A percentile compares a stretch with the other conserved stretches of the same genome.
These are phyloP conservation scores for Abrus pulchellus DNA, from an alignment of 306 rosid species.

Conservation along the genomic window DNA sequence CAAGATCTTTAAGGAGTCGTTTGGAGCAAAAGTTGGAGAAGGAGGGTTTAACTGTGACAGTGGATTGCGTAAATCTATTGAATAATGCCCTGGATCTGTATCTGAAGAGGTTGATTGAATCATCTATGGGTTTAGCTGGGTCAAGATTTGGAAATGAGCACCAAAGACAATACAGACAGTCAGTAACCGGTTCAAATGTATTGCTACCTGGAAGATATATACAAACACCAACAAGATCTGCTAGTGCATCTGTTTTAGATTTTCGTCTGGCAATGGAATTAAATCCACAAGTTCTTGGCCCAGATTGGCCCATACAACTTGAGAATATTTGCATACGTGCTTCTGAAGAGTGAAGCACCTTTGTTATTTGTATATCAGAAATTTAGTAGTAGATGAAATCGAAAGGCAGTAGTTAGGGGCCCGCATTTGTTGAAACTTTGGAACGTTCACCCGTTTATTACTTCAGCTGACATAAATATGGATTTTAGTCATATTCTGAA, in stretches of 20 bases:
- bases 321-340: slow-evolving; percentile 78
- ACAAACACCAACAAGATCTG: slow-evolving; percentile 54
- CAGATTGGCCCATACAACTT: slow-evolving; percentile 82
- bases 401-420: slow-evolving; percentile 47
- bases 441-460: slow-evolving; percentile 48
- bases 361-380: slow-evolving; percentile 39
- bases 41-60: slow-evolving; percentile 68
- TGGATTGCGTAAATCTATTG: slow-evolving; percentile 79
- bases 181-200: slow-evolving; percentile 50
- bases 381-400: slow-evolving; percentile 39
- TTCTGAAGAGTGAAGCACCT: slow-evolving; percentile 70
- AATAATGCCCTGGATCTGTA: slow-evolving; percentile 87
- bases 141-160: slow-evolving; percentile 58
- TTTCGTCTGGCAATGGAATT: slow-evolving; percentile 80
- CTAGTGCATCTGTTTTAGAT: slow-evolving; percentile 64
- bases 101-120: slow-evolving; percentile 86
- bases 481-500: slow-evolving; percentile 46
- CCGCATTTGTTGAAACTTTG: slow-evolving; percentile 52
- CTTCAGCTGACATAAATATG: slow-evolving; percentile 49
- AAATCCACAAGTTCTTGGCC: slow-evolving; percentile 81
- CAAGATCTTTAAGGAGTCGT: slow-evolving; percentile 69
- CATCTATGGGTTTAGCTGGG: slow-evolving; percentile 67
- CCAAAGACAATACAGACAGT: slow-evolving; percentile 44
- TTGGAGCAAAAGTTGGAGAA: slow-evolving; percentile 77
- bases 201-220: slow-evolving; percentile 49